phyloP scores from a whole-genome alignment of 2,329 filamentous ascomycete genomes.

The Colletotrichum aenigma region DNA sequence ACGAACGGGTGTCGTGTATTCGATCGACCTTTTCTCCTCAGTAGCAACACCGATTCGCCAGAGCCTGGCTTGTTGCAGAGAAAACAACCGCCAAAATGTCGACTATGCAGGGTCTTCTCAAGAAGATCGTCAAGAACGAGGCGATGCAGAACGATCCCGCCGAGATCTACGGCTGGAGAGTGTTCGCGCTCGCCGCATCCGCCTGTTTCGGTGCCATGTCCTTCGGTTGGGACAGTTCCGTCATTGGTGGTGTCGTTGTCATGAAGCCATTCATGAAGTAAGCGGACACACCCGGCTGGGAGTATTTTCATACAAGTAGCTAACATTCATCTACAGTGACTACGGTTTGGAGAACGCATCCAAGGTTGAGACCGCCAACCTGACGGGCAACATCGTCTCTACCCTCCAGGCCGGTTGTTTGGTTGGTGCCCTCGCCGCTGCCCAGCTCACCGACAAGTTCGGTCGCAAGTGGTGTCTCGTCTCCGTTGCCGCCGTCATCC shows the following conservation, averaged over 20 bases:
- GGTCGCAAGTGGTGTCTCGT: conserved; percentile 54
- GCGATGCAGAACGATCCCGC: conserved; percentile 70
- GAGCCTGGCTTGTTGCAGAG: conserved; percentile 13
- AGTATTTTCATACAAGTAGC: conserved; percentile 15
- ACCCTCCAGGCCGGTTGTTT: conserved; percentile 33
- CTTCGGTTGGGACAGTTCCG: conserved; percentile 67
- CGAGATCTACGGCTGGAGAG: conserved; percentile 73
- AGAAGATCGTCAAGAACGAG: conserved; percentile 55
- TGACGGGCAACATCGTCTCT: conserved; percentile 27
- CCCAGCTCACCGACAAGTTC: conserved; percentile 42
- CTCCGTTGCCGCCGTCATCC: conserved; percentile 56
- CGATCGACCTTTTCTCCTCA: background rate
- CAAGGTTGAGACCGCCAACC: conserved; percentile 20
- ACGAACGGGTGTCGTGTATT: conserved; percentile 3
- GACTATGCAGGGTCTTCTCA: conserved; percentile 30
- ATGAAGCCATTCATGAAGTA: conserved; percentile 61
- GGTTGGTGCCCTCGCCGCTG: conserved; percentile 30
- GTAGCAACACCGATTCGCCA: conserved; percentile 14
- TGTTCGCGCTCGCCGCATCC: conserved; percentile 66
- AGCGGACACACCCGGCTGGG: background rate
- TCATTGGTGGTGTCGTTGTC: conserved; percentile 70
- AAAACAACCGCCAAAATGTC: conserved; percentile 12
- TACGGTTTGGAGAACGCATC: conserved; percentile 21
- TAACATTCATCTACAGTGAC: conserved; percentile 52
- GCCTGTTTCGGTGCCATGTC: conserved; percentile 56